These are phyloP conservation scores for Russula lepida DNA, from an alignment of 768 basidiomycete species.

Conservation along the genomic window DNA sequence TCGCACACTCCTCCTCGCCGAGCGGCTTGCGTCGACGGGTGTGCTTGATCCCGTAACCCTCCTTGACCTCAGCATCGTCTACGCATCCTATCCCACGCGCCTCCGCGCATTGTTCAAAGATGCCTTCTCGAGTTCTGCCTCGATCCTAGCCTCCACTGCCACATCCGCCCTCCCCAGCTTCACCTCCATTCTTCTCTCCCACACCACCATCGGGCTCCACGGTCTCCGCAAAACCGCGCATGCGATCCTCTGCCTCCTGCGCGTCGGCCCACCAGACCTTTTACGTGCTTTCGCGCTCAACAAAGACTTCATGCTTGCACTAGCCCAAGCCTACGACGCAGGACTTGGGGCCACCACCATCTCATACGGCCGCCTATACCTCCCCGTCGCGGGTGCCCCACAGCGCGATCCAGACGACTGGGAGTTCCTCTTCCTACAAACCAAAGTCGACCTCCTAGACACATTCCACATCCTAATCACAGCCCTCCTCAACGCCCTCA, in stretches of 20 bases:
- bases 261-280: constrained; percentile 40
- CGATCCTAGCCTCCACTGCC: constrained; percentile 30
- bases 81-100: constrained; percentile 38
- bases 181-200: constrained; percentile 34
- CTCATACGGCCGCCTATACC: constrained; percentile 50
- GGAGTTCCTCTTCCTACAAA: constrained; percentile 63
- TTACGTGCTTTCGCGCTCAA: constrained; percentile 44
- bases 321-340: constrained; percentile 53
- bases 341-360: constrained; percentile 47
- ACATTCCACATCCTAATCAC: constrained; percentile 52
- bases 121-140: constrained; percentile 30
- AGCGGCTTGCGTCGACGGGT: constrained; percentile 38
- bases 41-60: constrained; percentile 45
- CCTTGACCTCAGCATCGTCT: constrained; percentile 55
- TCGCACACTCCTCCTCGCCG: constrained; percentile 47
- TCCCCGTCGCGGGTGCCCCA: constrained; percentile 25
- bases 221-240: constrained; percentile 55
- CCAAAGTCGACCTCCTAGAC: constrained; percentile 67
- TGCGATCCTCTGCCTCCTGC: constrained; percentile 47
- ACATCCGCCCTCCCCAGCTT: constrained; percentile 45
- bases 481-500: constrained; percentile 37
- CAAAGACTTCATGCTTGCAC: constrained; percentile 44
- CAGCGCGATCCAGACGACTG: constrained; percentile 43
- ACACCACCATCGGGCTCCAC: constrained; percentile 45
- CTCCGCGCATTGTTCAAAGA: constrained; percentile 38